phyloP scores from a whole-genome alignment of 1,284 basidiomycete species.

The Malassezia vespertilionis region DNA sequence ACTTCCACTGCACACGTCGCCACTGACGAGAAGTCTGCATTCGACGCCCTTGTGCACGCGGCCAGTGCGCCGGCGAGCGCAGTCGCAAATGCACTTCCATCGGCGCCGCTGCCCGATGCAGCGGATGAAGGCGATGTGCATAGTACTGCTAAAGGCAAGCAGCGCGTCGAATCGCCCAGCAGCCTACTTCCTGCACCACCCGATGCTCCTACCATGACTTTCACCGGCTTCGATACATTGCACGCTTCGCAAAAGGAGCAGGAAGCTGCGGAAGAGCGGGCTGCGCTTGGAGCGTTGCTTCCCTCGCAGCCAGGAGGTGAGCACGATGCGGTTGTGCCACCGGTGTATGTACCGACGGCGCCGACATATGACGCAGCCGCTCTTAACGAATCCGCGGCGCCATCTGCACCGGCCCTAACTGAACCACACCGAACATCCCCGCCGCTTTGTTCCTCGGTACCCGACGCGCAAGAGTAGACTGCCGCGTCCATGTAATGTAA shows the following conservation, averaged over 20 bases:
- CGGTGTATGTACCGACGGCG: neutral
- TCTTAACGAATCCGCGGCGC: neutral
- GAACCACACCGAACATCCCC: too few relatives aligned
- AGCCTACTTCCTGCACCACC: neutral
- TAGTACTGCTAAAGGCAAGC: neutral
- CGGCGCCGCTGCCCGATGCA: neutral
- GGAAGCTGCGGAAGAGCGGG: slow-evolving; percentile 8
- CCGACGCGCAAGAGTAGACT: too few relatives aligned
- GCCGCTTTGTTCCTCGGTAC: too few relatives aligned
- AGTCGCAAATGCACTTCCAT: neutral
- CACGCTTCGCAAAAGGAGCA: neutral
- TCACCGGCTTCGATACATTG: neutral
- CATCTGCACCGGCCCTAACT: neutral
- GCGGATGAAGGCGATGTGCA: neutral
- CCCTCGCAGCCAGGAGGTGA: slow-evolving; percentile 4
- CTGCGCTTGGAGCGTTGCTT: neutral
- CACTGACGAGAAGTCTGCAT: slow-evolving; percentile 12
- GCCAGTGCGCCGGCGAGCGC: slow-evolving; percentile 5
- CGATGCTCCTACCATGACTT: neutral
- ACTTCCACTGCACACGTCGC: slow-evolving; percentile 14
- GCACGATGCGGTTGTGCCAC: neutral
- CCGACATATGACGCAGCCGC: too few relatives aligned
- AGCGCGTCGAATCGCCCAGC: neutral
- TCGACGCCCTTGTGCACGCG: slow-evolving; percentile 1
- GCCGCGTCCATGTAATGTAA: too few relatives aligned